phyloP scores from a whole-genome alignment of 345 rosid species.

The Populus alba region DNA sequence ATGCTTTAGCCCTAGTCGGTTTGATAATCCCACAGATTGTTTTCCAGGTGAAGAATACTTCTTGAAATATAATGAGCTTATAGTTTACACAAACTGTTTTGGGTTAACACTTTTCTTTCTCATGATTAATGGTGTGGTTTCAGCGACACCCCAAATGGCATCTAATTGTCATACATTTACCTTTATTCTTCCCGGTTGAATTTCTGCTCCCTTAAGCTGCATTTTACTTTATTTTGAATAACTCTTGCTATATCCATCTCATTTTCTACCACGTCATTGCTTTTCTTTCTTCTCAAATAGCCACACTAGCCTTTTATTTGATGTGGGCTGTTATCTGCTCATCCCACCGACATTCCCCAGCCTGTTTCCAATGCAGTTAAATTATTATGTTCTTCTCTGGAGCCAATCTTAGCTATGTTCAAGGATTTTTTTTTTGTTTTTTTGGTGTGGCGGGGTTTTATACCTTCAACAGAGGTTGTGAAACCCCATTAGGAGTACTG shows the following conservation, averaged over 20 bases:
- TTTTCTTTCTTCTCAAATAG: not conserved
- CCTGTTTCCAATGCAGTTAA: not conserved
- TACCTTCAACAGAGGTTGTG: not conserved
- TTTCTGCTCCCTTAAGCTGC: not conserved
- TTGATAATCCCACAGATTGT: conserved; percentile 74
- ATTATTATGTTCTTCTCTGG: not conserved
- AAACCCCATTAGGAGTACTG: not conserved
- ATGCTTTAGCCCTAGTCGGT: conserved; percentile 77
- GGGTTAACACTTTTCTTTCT: not conserved
- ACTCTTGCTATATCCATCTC: not conserved
- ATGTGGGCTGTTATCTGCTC: not conserved
- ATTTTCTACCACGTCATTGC: not conserved
- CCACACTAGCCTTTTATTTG: not conserved
- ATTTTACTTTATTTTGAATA: not conserved
- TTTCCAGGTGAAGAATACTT: conserved; percentile 61
- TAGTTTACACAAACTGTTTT: not conserved
- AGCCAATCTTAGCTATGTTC: not conserved
- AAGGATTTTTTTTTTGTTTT: not conserved
- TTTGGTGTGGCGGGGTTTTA: not conserved
- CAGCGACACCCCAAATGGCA: not conserved
- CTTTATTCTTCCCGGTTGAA: not conserved
- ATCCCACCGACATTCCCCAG: not conserved
- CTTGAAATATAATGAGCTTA: not conserved
- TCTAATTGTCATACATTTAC: not conserved
- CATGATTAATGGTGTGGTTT: not conserved